A percentile compares a stretch with the other conserved stretches of the same genome.
Evolutionary conservation across 306 rosid genomes (phyloP).

Genomic region (Quercus gilva): DNA sequence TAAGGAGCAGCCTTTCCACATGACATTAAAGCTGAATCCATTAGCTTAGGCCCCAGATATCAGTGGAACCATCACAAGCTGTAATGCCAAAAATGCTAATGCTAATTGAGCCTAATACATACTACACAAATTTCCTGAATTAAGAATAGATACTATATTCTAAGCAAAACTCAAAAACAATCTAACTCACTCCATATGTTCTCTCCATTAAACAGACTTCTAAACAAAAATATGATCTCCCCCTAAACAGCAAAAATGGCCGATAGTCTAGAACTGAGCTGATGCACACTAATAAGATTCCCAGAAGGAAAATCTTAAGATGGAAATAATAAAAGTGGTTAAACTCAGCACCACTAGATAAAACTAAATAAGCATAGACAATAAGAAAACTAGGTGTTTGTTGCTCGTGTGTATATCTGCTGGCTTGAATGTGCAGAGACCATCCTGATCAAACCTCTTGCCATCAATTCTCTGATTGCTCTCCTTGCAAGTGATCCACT

Average conservation of each 20-base stretch:
- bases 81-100: no score
- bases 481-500: constrained; percentile 67
- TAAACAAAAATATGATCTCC: not conserved
- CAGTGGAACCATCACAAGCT: no score
- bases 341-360: constrained; percentile 16
- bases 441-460: constrained; percentile 60
- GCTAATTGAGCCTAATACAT: no score
- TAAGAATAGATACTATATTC: not conserved
- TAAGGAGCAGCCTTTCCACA: no score
- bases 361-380: constrained; percentile 1
- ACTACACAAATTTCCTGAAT: no score
- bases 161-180: not conserved
- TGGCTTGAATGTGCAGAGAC: constrained; percentile 60
- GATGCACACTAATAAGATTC: not conserved
- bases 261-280: constrained; percentile 15
- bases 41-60: no score
- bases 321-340: constrained; percentile 20
- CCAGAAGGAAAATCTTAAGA: constrained; percentile 1
- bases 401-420: constrained; percentile 71
- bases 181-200: constrained; percentile 8
- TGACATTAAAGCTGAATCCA: no score
- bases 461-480: constrained; percentile 66
- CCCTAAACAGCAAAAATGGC: constrained; percentile 11
- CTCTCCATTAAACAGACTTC: not conserved
- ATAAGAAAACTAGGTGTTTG: constrained; percentile 48